phyloP scores from a whole-genome alignment of 106 monocot species.

The Cymbidium sinense region DNA sequence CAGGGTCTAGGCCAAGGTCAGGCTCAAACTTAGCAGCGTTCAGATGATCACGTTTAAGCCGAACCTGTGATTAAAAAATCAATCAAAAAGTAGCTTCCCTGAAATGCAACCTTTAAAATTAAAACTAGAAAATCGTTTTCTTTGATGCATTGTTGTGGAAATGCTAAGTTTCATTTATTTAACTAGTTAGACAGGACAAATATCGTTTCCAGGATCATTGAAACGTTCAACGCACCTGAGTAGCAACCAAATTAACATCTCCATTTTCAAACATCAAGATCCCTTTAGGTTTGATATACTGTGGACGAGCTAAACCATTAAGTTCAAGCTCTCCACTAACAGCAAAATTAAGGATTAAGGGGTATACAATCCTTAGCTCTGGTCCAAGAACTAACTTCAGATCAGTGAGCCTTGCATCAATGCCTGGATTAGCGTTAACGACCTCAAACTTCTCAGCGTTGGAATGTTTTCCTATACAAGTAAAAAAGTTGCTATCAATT shows the following conservation, averaged over 20 bases:
- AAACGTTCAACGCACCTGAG: constrained; percentile 46
- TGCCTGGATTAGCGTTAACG: constrained; percentile 32
- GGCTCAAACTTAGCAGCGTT: constrained; percentile 97
- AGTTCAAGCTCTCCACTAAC: constrained; percentile 98
- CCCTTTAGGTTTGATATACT: constrained; percentile 81
- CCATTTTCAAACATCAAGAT: constrained; percentile 95
- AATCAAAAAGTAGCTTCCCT: constrained; percentile 3
- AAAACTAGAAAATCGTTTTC: not conserved
- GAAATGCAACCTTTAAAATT: not conserved
- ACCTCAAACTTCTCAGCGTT: constrained; percentile 46
- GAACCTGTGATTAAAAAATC: constrained; percentile 41
- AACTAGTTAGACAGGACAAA: no score
- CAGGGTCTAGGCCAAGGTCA: constrained; percentile 94
- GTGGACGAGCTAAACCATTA: constrained; percentile 79
- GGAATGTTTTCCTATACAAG: constrained; percentile 45
- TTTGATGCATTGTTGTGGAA: not conserved
- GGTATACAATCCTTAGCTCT: constrained; percentile 91
- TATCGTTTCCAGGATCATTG: not conserved
- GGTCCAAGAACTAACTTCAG: constrained; percentile 84
- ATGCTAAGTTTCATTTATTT: not conserved
- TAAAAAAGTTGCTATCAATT: not conserved
- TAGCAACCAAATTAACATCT: constrained; percentile 93
- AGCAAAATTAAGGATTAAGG: constrained; percentile 92
- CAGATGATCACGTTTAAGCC: constrained; percentile 92
- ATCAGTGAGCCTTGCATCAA: constrained; percentile 76